phyloP scores from a whole-genome alignment of 306 rosid genomes.

The Carpinus viminea region DNA sequence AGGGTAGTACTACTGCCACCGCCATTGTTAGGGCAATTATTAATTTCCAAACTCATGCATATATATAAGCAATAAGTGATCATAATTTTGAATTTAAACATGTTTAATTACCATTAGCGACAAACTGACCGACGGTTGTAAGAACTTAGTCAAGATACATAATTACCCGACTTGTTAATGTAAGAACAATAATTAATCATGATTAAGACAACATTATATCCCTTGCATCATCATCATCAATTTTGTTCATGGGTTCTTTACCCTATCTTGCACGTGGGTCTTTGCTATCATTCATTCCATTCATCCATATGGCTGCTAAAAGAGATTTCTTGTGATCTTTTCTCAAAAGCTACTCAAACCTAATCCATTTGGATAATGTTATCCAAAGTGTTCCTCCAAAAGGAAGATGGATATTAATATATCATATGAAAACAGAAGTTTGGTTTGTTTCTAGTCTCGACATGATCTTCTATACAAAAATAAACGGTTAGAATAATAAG shows the following conservation, averaged over 20 bases:
- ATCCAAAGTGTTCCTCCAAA: neutral
- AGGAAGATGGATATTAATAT: no score
- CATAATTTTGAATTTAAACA: neutral
- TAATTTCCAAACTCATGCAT: neutral
- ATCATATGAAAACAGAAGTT: no score
- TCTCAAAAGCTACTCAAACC: neutral
- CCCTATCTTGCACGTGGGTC: constrained; percentile 24
- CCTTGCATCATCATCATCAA: constrained; percentile 1
- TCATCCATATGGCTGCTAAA: constrained; percentile 20
- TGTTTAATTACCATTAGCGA: constrained; percentile 4
- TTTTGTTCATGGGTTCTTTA: constrained; percentile 1
- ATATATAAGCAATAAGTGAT: neutral
- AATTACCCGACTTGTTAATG: constrained; percentile 11
- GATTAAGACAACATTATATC: constrained; percentile 31
- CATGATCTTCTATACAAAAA: no score
- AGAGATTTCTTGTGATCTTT: neutral
- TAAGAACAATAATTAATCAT: constrained; percentile 22
- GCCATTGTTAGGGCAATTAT: constrained; percentile 1
- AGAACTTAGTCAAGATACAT: constrained; percentile 25
- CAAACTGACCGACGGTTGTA: constrained; percentile 7
- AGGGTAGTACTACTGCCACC: neutral
- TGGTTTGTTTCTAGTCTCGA: no score
- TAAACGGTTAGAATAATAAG: no score
- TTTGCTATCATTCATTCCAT: constrained; percentile 22
- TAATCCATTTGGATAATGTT: neutral